phyloP scores from a whole-genome alignment of 1,284 basidiomycete species.

The Cutaneotrichosporon dermatis region DNA sequence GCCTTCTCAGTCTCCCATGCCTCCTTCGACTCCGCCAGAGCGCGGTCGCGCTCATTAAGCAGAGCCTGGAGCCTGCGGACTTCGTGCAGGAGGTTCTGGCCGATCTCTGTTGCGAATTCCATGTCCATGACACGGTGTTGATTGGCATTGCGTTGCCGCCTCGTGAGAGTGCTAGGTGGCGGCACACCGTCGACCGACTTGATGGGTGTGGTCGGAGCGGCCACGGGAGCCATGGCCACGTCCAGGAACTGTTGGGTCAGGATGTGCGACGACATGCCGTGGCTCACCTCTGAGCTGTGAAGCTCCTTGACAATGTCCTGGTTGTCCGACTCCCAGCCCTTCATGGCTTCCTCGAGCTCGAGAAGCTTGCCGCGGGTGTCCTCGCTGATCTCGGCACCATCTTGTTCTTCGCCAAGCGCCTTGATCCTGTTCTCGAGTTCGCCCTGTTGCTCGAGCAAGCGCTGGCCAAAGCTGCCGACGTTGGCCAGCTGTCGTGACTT shows the following conservation, averaged over 20 bases:
- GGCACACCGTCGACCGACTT: conserved; percentile 11
- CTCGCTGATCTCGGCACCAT: conserved; percentile 49
- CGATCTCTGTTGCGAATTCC: conserved; percentile 94
- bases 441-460: conserved; percentile 82
- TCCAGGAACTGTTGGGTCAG: conserved; percentile 8
- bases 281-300: conserved; percentile 60
- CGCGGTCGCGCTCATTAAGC: conserved; percentile 80
- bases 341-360: conserved; percentile 71
- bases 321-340: conserved; percentile 78
- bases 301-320: conserved; percentile 69
- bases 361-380: conserved; percentile 68
- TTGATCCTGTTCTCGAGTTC: conserved; percentile 81
- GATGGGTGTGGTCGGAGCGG: conserved; percentile 7
- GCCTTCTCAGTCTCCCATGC: conserved; percentile 76
- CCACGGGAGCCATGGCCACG: conserved; percentile 1
- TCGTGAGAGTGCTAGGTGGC: conserved; percentile 34
- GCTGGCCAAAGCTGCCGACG: conserved; percentile 82
- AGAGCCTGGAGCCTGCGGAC: conserved; percentile 81
- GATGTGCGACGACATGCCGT: not conserved
- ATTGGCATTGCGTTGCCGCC: conserved; percentile 48
- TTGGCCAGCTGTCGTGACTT: conserved; percentile 87
- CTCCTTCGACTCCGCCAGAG: conserved; percentile 77
- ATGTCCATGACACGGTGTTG: conserved; percentile 51
- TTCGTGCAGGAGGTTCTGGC: conserved; percentile 80
- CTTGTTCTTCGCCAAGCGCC: conserved; percentile 64